Base-by-base conservation (phyloP, 208 protist genomes). In the Lotmaria passim region DNA sequence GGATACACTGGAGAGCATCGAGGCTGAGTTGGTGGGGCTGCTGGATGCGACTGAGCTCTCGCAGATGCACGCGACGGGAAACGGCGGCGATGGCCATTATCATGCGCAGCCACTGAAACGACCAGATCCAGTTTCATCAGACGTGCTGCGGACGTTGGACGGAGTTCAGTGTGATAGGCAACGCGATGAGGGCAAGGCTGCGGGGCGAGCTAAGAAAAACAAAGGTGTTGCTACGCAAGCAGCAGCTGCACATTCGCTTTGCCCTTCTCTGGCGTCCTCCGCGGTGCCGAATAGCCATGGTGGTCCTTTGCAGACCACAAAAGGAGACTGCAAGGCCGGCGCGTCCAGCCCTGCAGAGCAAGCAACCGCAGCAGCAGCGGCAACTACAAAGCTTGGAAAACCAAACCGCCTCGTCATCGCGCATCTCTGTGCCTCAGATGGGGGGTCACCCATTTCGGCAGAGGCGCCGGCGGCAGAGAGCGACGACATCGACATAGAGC, bases 1-100 rank as follows among this genome's bases (percentile, higher is more conserved):
- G 7, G 21, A 75, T 5, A 63, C 63, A n/a, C 36, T 76, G n/a
- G 55, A 57, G 44, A 69, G 62, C 21, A 62, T 65, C 1, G 63
- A 60, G 31, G 61, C 56, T 3, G 55, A 65, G 58, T 30, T 76
- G 21, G 71, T 56, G 12, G 71, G 28, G 11, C 38, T 76, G 53
- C 26, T 70, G 56, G 55, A 58, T 21, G 71, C 47, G 19, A 38
- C 62, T 7, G 62, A 69, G 15, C 24, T 39, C 8, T 56, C 56
- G 1, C 52, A 28, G 6, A 39, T 48, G 46, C 2, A 30, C 31
- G 15, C 7, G 11, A 28, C 52, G 21, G 21, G 6, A 2, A 48
- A 23, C 19, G 48, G 36, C 21, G 23, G 36, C 0, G 8, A 19
- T 10, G 61, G 44, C 23, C 33, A 30, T 6, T 15, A n/a, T 6